Base-by-base conservation (phyloP, 2,329 filamentous ascomycete genomes). In the Colletotrichum kahawae region DNA sequence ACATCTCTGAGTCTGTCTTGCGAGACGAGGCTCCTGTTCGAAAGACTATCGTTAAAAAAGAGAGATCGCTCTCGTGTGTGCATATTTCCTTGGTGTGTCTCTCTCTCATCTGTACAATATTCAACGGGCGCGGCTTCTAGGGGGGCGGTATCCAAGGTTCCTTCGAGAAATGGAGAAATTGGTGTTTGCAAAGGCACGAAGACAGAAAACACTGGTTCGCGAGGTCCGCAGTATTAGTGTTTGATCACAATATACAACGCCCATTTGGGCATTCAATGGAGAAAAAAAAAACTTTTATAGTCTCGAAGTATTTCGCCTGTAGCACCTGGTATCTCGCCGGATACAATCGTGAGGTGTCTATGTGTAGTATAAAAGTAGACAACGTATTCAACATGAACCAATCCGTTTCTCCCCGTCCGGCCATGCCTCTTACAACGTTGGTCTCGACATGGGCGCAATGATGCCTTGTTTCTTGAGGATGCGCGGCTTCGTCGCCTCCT, bases 401-500 rank as follows among this genome's bases (percentile, higher is more conserved):
- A 29, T 70, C 16, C n/a, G 1, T 9, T n/a, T 24, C n/a, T 6
- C 16, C 33, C 5, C 14, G 7, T 14, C 7, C n/a, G 13, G 14
- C 29, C 29, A 62, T 62, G 57, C 8, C 21, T 18, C 5, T 27
- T 83, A 87, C 72, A 81, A 79, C 67, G 82, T 87, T 21, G 96
- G 96, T 86, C 94, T 96, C 73, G 93, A 92, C 91, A 99, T 95
- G 54, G 97, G 94, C 80, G 92, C 90, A 84, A 99, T 95, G 78
- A 97, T 90, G 62, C 97, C 97, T 86, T 96, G 95, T 88, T 98
- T 98, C 83, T 98, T 88, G 83, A 98, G 88, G 78, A 98, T 91
- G 80, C 95, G 92, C 74, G 97, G 97, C 90, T 96, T 98, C 75
- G 94, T 98, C 76, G 91, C 91, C 79, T 94, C 92, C 88, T 98